Percentiles rank a stretch among this genome's conserved stretches.
Evolutionary conservation across 148 eudicot species (phyloP).

Genomic region (Dysphania ambrosioides): DNA sequence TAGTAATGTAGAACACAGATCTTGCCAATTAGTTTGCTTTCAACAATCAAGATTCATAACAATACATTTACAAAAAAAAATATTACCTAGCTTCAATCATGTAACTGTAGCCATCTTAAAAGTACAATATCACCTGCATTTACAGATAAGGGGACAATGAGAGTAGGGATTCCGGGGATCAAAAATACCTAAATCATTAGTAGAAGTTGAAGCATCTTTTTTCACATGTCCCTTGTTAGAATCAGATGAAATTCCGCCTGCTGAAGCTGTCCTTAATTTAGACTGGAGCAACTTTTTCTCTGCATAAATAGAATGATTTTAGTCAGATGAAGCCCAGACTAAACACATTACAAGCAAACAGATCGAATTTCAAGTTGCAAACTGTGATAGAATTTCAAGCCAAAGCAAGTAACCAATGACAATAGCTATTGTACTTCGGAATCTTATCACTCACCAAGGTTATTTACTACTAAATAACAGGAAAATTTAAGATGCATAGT

Average conservation of each 20-base stretch:
- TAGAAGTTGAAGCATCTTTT: constrained; percentile 78
- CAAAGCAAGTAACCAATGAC: neutral
- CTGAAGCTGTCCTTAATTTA: constrained; percentile 69
- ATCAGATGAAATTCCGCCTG: constrained; percentile 46
- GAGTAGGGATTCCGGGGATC: neutral
- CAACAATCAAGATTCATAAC: neutral
- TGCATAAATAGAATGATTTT: constrained; percentile 30
- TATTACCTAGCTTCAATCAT: neutral
- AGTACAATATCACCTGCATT: neutral
- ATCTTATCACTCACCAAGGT: neutral
- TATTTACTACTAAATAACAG: neutral
- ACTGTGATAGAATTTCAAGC: neutral
- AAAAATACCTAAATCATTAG: constrained; percentile 65
- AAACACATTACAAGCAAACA: too few relatives aligned
- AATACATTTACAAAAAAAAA: too few relatives aligned
- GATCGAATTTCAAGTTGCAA: too few relatives aligned
- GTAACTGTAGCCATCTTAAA: neutral
- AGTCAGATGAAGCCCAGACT: neutral
- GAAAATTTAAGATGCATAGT: too few relatives aligned
- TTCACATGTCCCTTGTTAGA: constrained; percentile 33
- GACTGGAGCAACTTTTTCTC: constrained; percentile 88
- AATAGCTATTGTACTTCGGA: neutral
- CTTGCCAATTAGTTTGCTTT: neutral
- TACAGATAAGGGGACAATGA: neutral
- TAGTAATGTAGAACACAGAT: too few relatives aligned